phyloP scores from a whole-genome alignment of 768 basidiomycete genomes.

The Tylopilus felleus region DNA sequence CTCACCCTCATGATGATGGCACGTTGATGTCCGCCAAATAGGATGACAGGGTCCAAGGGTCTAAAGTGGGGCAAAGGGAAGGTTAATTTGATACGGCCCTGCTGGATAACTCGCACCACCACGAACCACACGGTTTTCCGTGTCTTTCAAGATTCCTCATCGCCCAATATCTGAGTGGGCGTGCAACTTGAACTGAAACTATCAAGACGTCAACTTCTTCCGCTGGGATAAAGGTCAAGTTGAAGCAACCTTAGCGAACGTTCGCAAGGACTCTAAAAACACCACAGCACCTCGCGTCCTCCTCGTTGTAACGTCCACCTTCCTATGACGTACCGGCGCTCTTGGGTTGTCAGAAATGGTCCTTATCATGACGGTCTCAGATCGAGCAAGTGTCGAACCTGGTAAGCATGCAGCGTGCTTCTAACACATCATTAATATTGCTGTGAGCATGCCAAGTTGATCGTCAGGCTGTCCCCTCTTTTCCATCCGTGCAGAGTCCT shows the following conservation, averaged over 20 bases:
- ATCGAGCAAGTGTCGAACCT: not conserved
- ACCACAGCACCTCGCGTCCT: constrained; percentile 3
- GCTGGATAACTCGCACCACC: too few species aligned
- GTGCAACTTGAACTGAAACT: not conserved
- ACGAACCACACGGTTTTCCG: too few species aligned
- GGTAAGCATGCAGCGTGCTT: not conserved
- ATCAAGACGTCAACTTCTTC: too few species aligned
- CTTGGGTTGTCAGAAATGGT: not conserved
- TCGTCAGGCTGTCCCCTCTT: not conserved
- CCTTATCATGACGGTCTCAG: not conserved
- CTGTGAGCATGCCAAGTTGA: not conserved
- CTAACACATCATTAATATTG: not conserved
- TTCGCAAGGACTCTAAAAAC: not conserved
- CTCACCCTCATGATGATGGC: constrained; percentile 1
- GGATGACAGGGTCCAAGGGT: not conserved
- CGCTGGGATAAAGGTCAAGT: not conserved
- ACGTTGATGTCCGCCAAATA: constrained; percentile 1
- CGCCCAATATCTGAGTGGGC: too few species aligned
- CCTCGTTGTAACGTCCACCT: not conserved
- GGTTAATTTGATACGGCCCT: not conserved
- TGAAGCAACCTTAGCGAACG: not conserved
- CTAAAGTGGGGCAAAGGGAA: not conserved
- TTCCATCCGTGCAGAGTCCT: not conserved
- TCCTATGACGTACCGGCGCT: not conserved
- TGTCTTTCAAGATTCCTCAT: not conserved